Evolutionary conservation across 257 asterid species (phyloP).

Genomic region (Forsythia suspensa): DNA sequence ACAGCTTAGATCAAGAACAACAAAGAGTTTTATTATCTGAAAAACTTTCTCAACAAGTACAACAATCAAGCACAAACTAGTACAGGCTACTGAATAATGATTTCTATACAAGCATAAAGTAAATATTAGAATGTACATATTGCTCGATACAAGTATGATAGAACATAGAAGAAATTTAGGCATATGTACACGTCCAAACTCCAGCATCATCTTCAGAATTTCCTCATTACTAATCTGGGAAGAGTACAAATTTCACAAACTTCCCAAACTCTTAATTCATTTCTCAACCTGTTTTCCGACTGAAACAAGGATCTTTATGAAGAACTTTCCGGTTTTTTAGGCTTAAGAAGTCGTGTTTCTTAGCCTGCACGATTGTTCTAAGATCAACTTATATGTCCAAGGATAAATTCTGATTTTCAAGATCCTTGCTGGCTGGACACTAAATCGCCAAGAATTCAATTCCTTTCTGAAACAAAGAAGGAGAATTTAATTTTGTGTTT

Average conservation of each 20-base stretch:
- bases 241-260: no score
- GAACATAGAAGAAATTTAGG: background rate
- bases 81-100: background rate
- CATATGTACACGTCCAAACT: background rate
- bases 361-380: conserved; percentile 18
- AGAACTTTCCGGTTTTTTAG: conserved; percentile 1
- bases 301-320: conserved; percentile 16
- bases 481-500: background rate
- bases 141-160: background rate
- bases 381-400: background rate
- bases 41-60: no score
- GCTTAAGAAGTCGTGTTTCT: conserved; percentile 12
- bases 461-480: background rate
- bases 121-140: background rate
- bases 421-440: background rate
- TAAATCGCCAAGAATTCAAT: background rate
- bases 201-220: no score
- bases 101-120: background rate
- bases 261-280: background rate
- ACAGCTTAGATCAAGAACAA: background rate
- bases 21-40: background rate
- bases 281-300: background rate
- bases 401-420: background rate
- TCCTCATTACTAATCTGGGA: no score
- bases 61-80: background rate